A percentile compares a stretch with the other conserved stretches of the same genome.
phyloP scores from a whole-genome alignment of 768 basidiomycete species.

The Gymnopilus junonius region DNA sequence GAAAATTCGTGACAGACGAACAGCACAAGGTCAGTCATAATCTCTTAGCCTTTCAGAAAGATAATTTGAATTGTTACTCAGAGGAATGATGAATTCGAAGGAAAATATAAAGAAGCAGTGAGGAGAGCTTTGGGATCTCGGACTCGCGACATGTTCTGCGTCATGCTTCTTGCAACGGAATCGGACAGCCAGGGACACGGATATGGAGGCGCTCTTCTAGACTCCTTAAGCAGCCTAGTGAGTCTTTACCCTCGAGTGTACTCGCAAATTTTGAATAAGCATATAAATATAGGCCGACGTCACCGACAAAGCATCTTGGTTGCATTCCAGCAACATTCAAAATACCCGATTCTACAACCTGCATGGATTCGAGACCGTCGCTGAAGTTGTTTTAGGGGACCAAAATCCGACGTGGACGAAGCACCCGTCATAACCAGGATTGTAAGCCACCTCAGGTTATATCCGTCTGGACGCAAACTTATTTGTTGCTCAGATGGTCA shows the following conservation, averaged over 20 bases:
- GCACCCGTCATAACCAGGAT: conserved; percentile 25
- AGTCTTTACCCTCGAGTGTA: not conserved
- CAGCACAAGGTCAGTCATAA: conserved; percentile 9
- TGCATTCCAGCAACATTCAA: conserved; percentile 23
- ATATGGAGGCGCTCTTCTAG: conserved; percentile 27
- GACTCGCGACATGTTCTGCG: conserved; percentile 23
- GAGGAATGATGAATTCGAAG: conserved; percentile 22
- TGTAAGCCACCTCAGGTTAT: conserved; percentile 16
- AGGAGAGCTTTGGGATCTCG: conserved; percentile 19
- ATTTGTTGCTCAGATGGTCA: conserved; percentile 23
- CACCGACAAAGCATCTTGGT: conserved; percentile 19
- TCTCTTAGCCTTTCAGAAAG: not conserved
- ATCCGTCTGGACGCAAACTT: not conserved
- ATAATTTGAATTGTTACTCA: conserved; percentile 4
- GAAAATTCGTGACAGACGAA: conserved; percentile 9
- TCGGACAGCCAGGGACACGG: conserved; percentile 25
- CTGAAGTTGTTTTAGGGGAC: conserved; percentile 22
- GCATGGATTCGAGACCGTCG: conserved; percentile 27
- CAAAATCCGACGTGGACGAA: conserved; percentile 28
- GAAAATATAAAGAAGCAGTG: conserved; percentile 16
- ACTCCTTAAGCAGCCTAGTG: conserved; percentile 25
- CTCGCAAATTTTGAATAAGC: not conserved
- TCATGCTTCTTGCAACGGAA: conserved; percentile 24
- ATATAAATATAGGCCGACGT: conserved; percentile 22
- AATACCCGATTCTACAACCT: conserved; percentile 27